phyloP scores from a whole-genome alignment of 257 asterid species.

The Leonotis leonurus region DNA sequence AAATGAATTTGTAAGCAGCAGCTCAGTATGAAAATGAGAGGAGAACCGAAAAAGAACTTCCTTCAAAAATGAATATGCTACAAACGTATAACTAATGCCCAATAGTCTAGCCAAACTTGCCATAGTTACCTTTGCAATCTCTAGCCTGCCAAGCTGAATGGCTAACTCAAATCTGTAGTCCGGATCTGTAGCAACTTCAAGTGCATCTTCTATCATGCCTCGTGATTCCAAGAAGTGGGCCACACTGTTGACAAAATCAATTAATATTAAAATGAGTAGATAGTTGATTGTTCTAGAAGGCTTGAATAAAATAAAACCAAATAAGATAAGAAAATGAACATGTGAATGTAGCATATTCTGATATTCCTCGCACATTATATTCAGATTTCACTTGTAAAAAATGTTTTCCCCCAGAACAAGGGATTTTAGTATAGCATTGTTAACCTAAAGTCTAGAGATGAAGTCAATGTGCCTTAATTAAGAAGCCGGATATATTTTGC shows the following conservation, averaged over 20 bases:
- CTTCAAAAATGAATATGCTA: neutral
- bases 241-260: constrained; percentile 44
- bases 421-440: neutral
- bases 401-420: neutral
- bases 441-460: constrained; percentile 1
- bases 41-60: neutral
- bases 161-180: constrained; percentile 98
- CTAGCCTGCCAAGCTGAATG: constrained; percentile 82
- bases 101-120: neutral
- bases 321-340: constrained; percentile 6
- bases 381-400: neutral
- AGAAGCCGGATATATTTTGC: neutral
- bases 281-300: neutral
- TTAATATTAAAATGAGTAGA: constrained; percentile 11
- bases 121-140: constrained; percentile 67
- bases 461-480: neutral
- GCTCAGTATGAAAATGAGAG: neutral
- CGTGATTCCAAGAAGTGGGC: constrained; percentile 97
- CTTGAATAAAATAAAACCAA: neutral
- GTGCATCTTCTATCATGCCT: constrained; percentile 88
- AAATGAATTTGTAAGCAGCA: constrained; percentile 8
- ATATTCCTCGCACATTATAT: neutral
- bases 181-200: constrained; percentile 86
- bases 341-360: neutral
- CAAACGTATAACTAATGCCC: neutral